Evolutionary conservation across 257 asterid genomes (phyloP).

Genomic region (Lavandula angustifolia): DNA sequence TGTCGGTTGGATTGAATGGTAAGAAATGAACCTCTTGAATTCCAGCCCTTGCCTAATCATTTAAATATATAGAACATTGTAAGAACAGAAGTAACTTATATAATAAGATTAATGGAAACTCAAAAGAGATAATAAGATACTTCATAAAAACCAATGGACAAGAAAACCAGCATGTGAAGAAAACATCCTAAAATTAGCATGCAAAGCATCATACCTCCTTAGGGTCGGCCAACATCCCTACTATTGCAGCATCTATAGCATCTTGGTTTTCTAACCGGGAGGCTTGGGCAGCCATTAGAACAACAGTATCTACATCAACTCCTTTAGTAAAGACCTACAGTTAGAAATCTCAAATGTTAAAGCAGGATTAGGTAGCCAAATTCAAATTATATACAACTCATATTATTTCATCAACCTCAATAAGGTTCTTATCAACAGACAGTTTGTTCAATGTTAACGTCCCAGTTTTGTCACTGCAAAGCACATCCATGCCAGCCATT

Average conservation of each 20-base stretch:
- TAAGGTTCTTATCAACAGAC: constrained; percentile 60
- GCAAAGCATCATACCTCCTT: constrained; percentile 51
- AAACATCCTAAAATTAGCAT: background rate
- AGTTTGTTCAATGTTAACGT: constrained; percentile 80
- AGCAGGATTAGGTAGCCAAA: constrained; percentile 1
- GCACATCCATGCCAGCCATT: constrained; percentile 95
- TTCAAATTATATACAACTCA: constrained; percentile 6
- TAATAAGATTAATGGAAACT: constrained; percentile 16
- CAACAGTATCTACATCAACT: constrained; percentile 68
- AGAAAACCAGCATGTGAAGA: background rate
- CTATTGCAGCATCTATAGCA: constrained; percentile 81
- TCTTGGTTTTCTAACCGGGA: constrained; percentile 87
- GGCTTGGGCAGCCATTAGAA: constrained; percentile 90
- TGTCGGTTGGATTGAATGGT: constrained; percentile 90
- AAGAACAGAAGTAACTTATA: constrained; percentile 16
- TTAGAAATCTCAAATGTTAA: constrained; percentile 19
- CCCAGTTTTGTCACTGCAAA: constrained; percentile 92
- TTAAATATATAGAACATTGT: constrained; percentile 5
- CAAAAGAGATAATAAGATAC: constrained; percentile 9
- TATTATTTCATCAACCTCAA: constrained; percentile 50
- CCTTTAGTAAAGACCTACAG: constrained; percentile 60
- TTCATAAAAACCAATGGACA: background rate
- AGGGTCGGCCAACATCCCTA: constrained; percentile 78
- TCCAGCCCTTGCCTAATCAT: constrained; percentile 80
- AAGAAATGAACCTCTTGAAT: constrained; percentile 85